Evolutionary conservation across 2,329 filamentous ascomycete species (phyloP).

Genomic region (Pyricularia pennisetigena): DNA sequence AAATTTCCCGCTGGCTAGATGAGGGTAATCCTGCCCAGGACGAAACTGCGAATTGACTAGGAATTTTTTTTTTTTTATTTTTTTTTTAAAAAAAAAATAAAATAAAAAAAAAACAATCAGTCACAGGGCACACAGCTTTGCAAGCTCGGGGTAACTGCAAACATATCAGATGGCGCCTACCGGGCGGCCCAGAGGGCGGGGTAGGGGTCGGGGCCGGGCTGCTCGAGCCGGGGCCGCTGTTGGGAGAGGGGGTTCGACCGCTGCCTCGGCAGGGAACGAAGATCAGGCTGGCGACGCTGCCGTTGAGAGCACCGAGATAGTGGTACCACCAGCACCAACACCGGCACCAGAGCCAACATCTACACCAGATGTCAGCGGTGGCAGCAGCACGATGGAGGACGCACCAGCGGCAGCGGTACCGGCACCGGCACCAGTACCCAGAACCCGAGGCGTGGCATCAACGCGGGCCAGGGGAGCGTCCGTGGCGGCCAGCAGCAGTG

Average conservation of each 20-base stretch:
- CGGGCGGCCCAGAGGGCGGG: conserved; percentile 1
- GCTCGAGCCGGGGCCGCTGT: conserved; percentile 6
- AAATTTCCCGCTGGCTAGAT: neutral
- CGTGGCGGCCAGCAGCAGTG: neutral
- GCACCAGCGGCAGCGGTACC: neutral
- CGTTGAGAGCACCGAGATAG: conserved; percentile 5
- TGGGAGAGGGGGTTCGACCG: conserved; percentile 6
- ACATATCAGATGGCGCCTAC: conserved; percentile 1
- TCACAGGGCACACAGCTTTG: neutral
- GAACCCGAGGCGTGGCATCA: neutral
- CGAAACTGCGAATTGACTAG: neutral
- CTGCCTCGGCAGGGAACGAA: conserved; percentile 5
- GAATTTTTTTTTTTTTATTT: too few relatives aligned
- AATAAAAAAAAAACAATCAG: neutral
- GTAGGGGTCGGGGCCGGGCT: conserved; percentile 9
- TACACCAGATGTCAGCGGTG: neutral
- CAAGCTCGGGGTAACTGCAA: neutral
- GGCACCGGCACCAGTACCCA: neutral
- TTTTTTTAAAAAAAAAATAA: too few relatives aligned
- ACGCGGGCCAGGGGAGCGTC: neutral
- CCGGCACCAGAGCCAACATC: conserved; percentile 5
- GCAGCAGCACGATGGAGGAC: neutral
- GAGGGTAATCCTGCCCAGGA: neutral
- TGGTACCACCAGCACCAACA: conserved; percentile 6
- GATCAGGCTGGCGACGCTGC: conserved; percentile 1